phyloP scores from a whole-genome alignment of 1,284 basidiomycete genomes.

The Boletus albobrunnescens region DNA sequence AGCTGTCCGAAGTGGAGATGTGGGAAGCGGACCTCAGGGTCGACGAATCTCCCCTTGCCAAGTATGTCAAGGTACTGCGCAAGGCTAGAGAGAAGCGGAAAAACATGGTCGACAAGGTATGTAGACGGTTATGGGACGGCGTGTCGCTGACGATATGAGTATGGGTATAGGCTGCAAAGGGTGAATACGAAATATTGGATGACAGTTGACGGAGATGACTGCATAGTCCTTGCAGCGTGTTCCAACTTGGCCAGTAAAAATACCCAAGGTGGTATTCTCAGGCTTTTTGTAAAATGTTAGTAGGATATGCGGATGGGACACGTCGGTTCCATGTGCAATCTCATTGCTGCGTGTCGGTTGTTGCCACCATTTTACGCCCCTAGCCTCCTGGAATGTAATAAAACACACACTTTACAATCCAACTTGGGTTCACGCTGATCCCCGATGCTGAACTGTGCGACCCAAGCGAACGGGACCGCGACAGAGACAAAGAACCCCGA shows the following conservation, averaged over 20 bases:
- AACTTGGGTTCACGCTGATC: constrained; percentile 10
- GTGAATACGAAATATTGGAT: constrained; percentile 65
- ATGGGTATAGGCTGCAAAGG: constrained; percentile 54
- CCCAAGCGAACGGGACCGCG: not conserved
- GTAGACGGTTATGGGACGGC: constrained; percentile 16
- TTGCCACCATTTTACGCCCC: not conserved
- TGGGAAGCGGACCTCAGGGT: constrained; percentile 67
- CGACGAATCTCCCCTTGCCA: constrained; percentile 74
- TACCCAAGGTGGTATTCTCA: no score
- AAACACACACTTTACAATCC: constrained; percentile 6
- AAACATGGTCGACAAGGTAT: constrained; percentile 73
- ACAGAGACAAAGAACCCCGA: not conserved
- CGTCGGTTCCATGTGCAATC: not conserved
- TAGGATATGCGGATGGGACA: no score
- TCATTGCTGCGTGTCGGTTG: not conserved
- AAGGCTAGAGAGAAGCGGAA: constrained; percentile 78
- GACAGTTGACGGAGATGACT: constrained; percentile 31
- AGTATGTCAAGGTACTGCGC: constrained; percentile 75
- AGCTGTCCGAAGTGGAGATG: constrained; percentile 60
- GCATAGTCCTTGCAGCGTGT: not conserved
- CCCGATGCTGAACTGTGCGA: no score
- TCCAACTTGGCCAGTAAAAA: not conserved
- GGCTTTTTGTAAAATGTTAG: no score
- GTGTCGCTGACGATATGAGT: not conserved
- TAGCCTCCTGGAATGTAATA: not conserved